A percentile compares a stretch with the other conserved stretches of the same genome.
Evolutionary conservation across 2,329 filamentous ascomycete species (phyloP).

Genomic region (Sporothrix variecibatus): DNA sequence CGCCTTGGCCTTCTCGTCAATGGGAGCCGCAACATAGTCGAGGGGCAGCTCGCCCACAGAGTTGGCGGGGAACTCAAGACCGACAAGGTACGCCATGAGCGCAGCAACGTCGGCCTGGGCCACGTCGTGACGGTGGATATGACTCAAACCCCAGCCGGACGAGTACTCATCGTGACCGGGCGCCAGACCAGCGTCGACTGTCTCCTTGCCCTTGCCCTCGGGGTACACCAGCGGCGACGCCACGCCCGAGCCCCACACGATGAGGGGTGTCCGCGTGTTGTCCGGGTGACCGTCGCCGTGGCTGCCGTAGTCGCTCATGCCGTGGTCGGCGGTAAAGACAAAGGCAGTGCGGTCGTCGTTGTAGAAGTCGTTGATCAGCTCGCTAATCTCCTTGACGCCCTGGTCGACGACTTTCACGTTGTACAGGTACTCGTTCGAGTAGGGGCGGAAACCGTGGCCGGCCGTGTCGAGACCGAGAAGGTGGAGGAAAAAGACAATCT

Average conservation of each 20-base stretch:
- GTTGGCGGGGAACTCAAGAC: slow-evolving; percentile 89
- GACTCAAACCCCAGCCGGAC: slow-evolving; percentile 80
- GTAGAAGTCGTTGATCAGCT: slow-evolving; percentile 84
- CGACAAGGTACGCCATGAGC: slow-evolving; percentile 90
- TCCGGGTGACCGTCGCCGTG: slow-evolving; percentile 97
- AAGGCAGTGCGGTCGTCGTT: slow-evolving; percentile 83
- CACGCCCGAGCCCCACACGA: slow-evolving; percentile 91
- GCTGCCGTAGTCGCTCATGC: slow-evolving; percentile 99
- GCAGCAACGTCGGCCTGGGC: slow-evolving; percentile 91
- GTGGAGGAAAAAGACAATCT: slow-evolving; percentile 93
- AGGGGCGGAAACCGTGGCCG: slow-evolving; percentile 83
- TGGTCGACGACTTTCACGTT: slow-evolving; percentile 94
- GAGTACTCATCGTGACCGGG: slow-evolving; percentile 91
- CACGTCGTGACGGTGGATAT: slow-evolving; percentile 85
- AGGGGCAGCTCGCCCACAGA: slow-evolving; percentile 92
- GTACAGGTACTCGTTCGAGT: slow-evolving; percentile 90
- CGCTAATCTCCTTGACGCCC: slow-evolving; percentile 80
- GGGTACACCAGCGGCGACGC: slow-evolving; percentile 67
- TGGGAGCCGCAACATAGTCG: slow-evolving; percentile 71
- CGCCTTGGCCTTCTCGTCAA: slow-evolving; percentile 78
- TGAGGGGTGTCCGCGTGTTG: slow-evolving; percentile 90
- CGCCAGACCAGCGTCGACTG: slow-evolving; percentile 47
- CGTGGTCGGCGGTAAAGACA: slow-evolving; percentile 96
- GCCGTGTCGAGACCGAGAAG: slow-evolving; percentile 88
- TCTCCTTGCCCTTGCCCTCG: slow-evolving; percentile 36